A percentile compares a stretch with the other conserved stretches of the same genome.
These are phyloP conservation scores for Camelina neglecta DNA, from an alignment of 345 rosid species.

Conservation along the genomic window DNA sequence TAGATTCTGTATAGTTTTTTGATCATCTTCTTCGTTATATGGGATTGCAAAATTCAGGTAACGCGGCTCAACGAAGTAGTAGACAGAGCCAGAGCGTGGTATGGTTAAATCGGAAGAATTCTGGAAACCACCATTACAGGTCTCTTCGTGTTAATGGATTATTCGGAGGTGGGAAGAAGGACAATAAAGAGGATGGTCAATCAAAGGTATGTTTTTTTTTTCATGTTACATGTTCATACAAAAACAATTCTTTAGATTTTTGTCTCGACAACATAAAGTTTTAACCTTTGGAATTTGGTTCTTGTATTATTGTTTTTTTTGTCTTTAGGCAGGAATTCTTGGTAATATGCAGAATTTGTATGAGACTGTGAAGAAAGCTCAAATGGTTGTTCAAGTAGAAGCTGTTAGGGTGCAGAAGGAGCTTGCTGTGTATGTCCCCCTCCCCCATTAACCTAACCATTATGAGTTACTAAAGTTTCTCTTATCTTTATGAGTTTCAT, in stretches of 20 bases:
- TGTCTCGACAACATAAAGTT: not conserved
- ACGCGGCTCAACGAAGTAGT: constrained; percentile 46
- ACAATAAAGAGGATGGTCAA: constrained; percentile 61
- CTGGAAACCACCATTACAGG: constrained; percentile 21
- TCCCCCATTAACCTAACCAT: not conserved
- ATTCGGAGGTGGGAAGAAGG: constrained; percentile 84
- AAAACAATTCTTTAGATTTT: not conserved
- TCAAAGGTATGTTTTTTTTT: constrained; percentile 58
- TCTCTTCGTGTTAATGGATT: constrained; percentile 60
- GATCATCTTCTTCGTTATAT: not conserved
- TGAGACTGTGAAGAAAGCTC: constrained; percentile 87
- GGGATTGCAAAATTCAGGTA: constrained; percentile 46
- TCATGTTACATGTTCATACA: not conserved
- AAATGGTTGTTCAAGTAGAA: constrained; percentile 94
- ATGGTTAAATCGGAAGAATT: constrained; percentile 42
- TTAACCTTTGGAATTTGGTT: not conserved
- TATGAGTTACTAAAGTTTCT: not conserved
- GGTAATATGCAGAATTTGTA: constrained; percentile 84
- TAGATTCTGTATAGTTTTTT: constrained; percentile 15
- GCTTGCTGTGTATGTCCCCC: constrained; percentile 64
- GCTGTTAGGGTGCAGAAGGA: constrained; percentile 86
- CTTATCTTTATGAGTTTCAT: constrained; percentile 26
- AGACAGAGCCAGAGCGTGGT: constrained; percentile 44
- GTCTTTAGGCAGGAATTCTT: constrained; percentile 67
- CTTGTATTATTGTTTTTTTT: not conserved